These are phyloP conservation scores for Lippia alba DNA, from an alignment of 305 asterid genomes.

Conservation along the genomic window DNA sequence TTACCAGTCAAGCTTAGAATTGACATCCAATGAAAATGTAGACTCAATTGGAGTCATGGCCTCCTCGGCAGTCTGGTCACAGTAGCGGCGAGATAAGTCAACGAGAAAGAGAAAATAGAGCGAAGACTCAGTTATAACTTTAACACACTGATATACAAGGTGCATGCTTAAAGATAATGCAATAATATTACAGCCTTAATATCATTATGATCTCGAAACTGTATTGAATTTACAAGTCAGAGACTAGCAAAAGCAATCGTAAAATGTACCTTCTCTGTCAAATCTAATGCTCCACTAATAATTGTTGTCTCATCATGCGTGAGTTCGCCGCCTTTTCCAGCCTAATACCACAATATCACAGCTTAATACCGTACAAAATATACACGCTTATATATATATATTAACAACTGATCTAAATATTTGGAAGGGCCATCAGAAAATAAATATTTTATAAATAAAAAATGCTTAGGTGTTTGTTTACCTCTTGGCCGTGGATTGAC, in stretches of 20 bases:
- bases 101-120: constrained; percentile 15
- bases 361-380: constrained; percentile 2
- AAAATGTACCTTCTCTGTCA: constrained; percentile 79
- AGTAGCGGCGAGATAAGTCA: constrained; percentile 25
- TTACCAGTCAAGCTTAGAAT: constrained; percentile 94
- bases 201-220: constrained; percentile 13
- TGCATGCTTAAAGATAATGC: constrained; percentile 13
- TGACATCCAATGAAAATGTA: constrained; percentile 87
- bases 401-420: not conserved
- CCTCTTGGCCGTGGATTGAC: constrained; percentile 95
- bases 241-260: not conserved
- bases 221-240: constrained; percentile 11
- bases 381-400: constrained; percentile 13
- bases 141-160: not conserved
- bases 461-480: constrained; percentile 31
- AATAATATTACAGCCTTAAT: constrained; percentile 2
- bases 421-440: not conserved
- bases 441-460: not conserved
- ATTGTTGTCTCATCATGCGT: constrained; percentile 97
- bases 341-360: constrained; percentile 49
- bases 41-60: constrained; percentile 98
- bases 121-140: constrained; percentile 27
- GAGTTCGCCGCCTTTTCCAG: constrained; percentile 98
- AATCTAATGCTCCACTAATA: constrained; percentile 94
- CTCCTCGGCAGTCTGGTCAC: constrained; percentile 87